Base-by-base conservation (phyloP, 176 grass and related monocot species). In the Luzula sylvatica region DNA sequence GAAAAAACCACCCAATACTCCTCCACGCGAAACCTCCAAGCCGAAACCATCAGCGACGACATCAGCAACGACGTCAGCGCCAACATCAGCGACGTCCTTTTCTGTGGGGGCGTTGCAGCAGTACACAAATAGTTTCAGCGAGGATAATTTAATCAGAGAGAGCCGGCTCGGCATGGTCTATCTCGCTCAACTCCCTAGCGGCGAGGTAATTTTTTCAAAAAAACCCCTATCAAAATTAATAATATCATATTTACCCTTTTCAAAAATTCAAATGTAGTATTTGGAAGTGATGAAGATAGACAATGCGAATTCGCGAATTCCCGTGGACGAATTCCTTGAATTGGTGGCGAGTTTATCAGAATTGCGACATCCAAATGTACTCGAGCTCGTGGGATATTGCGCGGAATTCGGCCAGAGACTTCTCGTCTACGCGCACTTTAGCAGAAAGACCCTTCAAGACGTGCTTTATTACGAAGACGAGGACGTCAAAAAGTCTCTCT, bases 261-360 rank as follows among this genome's bases (percentile, higher is more conserved):
- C 27, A 7, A 16, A 17, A 27, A 32, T 11, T 21, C 29, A 6
- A 17, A 9, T 61, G 42, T 78, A 98, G 93, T 68, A 86, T 20
- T 30, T 98, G 26, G 93, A 98, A 83, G 75, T 98, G 67, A 72
- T 92, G 82, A 98, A 98, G 69, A 74, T 98, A 23, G 82, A 92
- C 60, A 55, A 73, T 53, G 73, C 43, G 26, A 75, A 77, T 55
- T 90, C 85, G 20, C 82, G 57, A 80, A 76, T 83, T 42, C 60
- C 85, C 42, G 86, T 65, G 11, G 86, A 90, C 43, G 61, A 70
- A 48, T 98, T 98, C 71, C 78, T 98, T 28, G 78, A 92, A 44
- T 43, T 98, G 30, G 85, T 98, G 50, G 50, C 76, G 2, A 80
- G 57, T 24, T 60, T 98, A 55, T 98, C 93, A 25, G 81, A 90